Conservation (phyloP, 2,329 filamentous ascomycete genomes). For the Lasiodiplodia gonubiensis region DNA sequence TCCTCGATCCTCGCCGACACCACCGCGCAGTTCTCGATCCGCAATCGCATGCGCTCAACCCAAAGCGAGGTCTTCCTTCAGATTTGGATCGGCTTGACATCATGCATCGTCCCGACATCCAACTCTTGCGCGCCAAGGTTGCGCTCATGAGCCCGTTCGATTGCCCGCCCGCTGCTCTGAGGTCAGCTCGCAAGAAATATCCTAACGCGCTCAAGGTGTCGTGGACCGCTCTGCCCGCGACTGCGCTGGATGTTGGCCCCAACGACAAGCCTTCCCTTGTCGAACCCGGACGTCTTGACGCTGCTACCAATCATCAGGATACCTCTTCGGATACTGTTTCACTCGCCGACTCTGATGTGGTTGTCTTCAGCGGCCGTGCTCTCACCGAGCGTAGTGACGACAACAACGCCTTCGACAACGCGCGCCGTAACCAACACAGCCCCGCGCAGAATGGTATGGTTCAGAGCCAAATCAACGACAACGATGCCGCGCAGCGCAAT, state of each 20-base stretch:
- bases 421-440: background rate
- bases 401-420: background rate
- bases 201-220: conserved; percentile 56
- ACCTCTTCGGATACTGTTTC: background rate
- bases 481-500: background rate
- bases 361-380: background rate
- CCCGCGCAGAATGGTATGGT: background rate
- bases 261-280: no score
- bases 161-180: conserved; percentile 71
- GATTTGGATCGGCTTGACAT: background rate
- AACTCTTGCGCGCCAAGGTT: conserved; percentile 23
- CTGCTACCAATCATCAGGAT: background rate
- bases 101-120: background rate
- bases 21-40: background rate
- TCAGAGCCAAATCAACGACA: background rate
- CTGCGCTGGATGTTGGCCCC: background rate
- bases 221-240: background rate
- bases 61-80: background rate
- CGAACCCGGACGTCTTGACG: background rate
- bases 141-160: conserved; percentile 2
- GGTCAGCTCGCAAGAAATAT: conserved; percentile 79
- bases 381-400: no score
- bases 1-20: background rate
- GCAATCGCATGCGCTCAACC: background rate
- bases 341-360: background rate